Evolutionary conservation across 768 basidiomycete genomes (phyloP).

Genomic region (Stropharia rugosoannulata): DNA sequence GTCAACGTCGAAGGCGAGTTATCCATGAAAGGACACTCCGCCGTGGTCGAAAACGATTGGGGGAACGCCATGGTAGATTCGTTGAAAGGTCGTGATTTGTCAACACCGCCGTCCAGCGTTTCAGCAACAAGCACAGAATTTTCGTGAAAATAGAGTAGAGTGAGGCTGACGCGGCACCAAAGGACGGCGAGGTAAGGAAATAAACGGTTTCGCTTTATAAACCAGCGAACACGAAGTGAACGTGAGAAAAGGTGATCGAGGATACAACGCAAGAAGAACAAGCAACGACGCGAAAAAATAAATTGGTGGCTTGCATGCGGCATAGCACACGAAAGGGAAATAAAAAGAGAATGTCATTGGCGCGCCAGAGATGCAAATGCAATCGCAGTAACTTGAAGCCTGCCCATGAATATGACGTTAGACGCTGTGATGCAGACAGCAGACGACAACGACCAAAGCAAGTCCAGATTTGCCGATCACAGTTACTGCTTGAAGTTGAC

Average conservation of each 20-base stretch:
- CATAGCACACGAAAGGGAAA: no score
- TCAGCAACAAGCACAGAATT: slow-evolving; percentile 1
- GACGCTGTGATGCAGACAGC: no score
- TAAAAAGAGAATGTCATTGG: no score
- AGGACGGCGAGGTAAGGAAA: slow-evolving; percentile 8
- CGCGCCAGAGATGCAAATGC: no score
- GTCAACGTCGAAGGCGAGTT: slow-evolving; percentile 19
- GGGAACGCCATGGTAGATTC: slow-evolving; percentile 16
- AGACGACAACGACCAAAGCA: no score
- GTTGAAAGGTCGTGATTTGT: neutral
- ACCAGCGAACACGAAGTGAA: slow-evolving; percentile 9
- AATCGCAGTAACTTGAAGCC: no score
- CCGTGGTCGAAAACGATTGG: slow-evolving; percentile 20
- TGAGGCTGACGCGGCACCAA: slow-evolving; percentile 1
- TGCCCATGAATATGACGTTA: no score
- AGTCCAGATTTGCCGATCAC: no score
- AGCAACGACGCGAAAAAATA: no score
- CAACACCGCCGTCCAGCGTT: slow-evolving; percentile 3
- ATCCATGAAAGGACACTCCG: slow-evolving; percentile 17
- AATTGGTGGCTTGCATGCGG: no score
- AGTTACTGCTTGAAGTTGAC: no score
- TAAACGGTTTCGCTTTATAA: slow-evolving; percentile 1
- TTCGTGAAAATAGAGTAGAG: neutral
- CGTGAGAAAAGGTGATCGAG: slow-evolving; percentile 21
- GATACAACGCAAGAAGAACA: neutral